Percentiles rank a stretch among this genome's conserved stretches.
Evolutionary conservation across 2,329 filamentous ascomycete genomes (phyloP).

Genomic region (Endoconidiophora laricicola): DNA sequence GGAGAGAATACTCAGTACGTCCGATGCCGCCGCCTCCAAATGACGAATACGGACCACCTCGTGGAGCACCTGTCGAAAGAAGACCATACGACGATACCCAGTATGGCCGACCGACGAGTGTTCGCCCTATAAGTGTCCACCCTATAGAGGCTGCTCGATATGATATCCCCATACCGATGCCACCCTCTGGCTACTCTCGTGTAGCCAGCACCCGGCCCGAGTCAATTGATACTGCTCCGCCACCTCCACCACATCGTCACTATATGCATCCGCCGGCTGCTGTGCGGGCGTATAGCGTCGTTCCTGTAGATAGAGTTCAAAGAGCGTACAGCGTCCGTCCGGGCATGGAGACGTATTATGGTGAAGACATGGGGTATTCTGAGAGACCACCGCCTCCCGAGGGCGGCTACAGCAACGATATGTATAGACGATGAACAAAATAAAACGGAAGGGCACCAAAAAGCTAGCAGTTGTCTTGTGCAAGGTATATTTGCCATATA

Average conservation of each 20-base stretch:
- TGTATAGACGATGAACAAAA: constrained; percentile 7
- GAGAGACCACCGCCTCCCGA: neutral
- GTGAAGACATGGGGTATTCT: constrained; percentile 17
- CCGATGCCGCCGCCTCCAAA: constrained; percentile 24
- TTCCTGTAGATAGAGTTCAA: constrained; percentile 18
- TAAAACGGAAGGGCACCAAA: neutral
- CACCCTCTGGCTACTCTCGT: constrained; percentile 25
- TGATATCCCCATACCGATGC: constrained; percentile 23
- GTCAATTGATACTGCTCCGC: constrained; percentile 6
- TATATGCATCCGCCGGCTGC: constrained; percentile 18
- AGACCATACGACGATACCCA: constrained; percentile 31
- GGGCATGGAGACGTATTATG: constrained; percentile 27
- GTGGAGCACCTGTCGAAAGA: constrained; percentile 25
- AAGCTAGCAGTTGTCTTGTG: no score
- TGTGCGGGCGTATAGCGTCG: constrained; percentile 21
- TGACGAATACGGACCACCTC: constrained; percentile 33
- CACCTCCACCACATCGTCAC: constrained; percentile 14
- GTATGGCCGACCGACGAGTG: constrained; percentile 23
- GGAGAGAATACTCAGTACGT: constrained; percentile 25
- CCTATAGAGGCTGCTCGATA: constrained; percentile 26
- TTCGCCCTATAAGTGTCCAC: constrained; percentile 6
- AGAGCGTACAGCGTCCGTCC: constrained; percentile 27
- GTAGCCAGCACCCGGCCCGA: constrained; percentile 28
- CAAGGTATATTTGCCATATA: neutral
- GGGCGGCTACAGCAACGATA: constrained; percentile 14